Percentiles rank a stretch among this genome's conserved stretches.
These are phyloP conservation scores for Suillus sp. DNA, from an alignment of 768 basidiomycete genomes.

Conservation along the genomic window DNA sequence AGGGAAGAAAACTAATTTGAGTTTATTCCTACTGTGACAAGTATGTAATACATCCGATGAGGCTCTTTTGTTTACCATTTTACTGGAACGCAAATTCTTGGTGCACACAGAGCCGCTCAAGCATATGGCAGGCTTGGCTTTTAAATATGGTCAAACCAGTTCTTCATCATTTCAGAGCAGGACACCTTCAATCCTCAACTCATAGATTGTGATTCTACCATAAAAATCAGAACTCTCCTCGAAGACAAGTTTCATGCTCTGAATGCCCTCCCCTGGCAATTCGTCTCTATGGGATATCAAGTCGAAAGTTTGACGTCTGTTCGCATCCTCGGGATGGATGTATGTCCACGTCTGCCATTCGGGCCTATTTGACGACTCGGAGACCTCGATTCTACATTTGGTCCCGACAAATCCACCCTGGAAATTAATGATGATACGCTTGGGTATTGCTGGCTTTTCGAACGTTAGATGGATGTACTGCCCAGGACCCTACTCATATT, in stretches of 20 bases:
- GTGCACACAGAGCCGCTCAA: background rate
- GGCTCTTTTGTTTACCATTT: background rate
- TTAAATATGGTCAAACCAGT: background rate
- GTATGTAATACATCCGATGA: background rate
- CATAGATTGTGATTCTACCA: slow-evolving; percentile 76
- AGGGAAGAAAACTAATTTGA: background rate
- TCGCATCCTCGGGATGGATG: slow-evolving; percentile 81
- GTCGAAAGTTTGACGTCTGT: slow-evolving; percentile 69
- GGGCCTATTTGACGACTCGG: slow-evolving; percentile 31
- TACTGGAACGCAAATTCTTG: background rate
- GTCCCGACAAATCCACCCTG: slow-evolving; percentile 87
- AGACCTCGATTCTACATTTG: slow-evolving; percentile 53
- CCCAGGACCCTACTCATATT: slow-evolving; percentile 60
- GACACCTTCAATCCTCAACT: slow-evolving; percentile 44
- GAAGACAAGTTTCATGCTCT: slow-evolving; percentile 65
- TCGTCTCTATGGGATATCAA: slow-evolving; percentile 32
- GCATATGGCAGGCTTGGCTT: background rate
- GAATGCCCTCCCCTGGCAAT: slow-evolving; percentile 32
- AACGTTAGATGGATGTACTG: slow-evolving; percentile 76
- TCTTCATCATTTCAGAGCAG: slow-evolving; percentile 1
- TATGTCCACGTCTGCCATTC: slow-evolving; percentile 54
- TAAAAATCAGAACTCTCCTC: slow-evolving; percentile 86
- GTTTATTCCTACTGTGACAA: background rate
- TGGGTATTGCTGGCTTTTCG: slow-evolving; percentile 51
- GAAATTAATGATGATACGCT: slow-evolving; percentile 64